phyloP scores from a whole-genome alignment of 2,329 filamentous ascomycete genomes.

The Hirsutella rhossiliensis region DNA sequence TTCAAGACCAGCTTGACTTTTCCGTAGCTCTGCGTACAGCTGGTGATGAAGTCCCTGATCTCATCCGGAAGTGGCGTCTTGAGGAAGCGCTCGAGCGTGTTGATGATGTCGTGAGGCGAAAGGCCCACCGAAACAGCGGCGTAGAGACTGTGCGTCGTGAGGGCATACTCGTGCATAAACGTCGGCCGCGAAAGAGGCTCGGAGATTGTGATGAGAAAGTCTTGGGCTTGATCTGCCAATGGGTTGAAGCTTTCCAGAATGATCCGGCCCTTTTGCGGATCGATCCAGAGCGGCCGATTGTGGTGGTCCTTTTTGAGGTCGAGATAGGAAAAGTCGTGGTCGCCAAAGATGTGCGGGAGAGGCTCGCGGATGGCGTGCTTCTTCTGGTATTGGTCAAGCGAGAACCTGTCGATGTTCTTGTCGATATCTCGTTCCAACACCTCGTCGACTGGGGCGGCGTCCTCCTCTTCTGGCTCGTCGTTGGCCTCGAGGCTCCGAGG shows the following conservation, averaged over 20 bases:
- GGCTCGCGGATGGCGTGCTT: conserved; percentile 29
- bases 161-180: conserved; percentile 84
- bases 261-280: conserved; percentile 74
- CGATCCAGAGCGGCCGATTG: conserved; percentile 88
- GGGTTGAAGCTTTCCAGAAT: conserved; percentile 92
- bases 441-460: conserved; percentile 37
- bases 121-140: conserved; percentile 93
- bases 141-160: conserved; percentile 88
- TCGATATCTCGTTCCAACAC: conserved; percentile 41
- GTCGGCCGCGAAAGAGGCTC: conserved; percentile 84
- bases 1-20: conserved; percentile 94
- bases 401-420: conserved; percentile 49
- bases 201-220: conserved; percentile 91
- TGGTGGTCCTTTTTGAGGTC: conserved; percentile 78
- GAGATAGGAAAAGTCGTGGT: conserved; percentile 68
- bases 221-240: conserved; percentile 74
- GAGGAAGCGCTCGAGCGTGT: conserved; percentile 73
- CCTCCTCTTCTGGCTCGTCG: conserved; percentile 38
- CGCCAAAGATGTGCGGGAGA: conserved; percentile 32
- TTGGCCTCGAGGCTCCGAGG: conserved; percentile 45
- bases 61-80: conserved; percentile 79
- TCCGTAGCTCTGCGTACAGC: conserved; percentile 81
- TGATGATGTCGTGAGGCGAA: conserved; percentile 79
- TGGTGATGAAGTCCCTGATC: conserved; percentile 64
- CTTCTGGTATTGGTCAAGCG: conserved; percentile 38